A percentile compares a stretch with the other conserved stretches of the same genome.
Evolutionary conservation across 129 eudicot species (phyloP).

Genomic region (Heracleum sosnowskyi): DNA sequence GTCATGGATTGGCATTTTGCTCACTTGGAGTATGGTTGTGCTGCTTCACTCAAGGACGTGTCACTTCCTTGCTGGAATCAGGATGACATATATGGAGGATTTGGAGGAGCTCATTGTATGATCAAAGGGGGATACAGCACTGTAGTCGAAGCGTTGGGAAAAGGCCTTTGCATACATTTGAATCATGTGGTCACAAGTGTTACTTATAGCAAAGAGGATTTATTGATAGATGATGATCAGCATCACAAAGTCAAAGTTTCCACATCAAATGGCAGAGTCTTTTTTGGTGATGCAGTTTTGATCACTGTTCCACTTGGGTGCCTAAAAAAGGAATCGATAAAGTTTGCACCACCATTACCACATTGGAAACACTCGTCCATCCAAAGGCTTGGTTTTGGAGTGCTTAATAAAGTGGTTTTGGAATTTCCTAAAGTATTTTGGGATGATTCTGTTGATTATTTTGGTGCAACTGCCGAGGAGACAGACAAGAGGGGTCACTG

Average conservation of each 20-base stretch:
- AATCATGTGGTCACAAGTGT: slow-evolving; percentile 74
- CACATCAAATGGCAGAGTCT: slow-evolving; percentile 59
- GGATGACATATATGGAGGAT: slow-evolving; percentile 95
- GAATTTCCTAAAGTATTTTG: slow-evolving; percentile 94
- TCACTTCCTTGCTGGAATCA: slow-evolving; percentile 98
- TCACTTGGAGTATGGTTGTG: slow-evolving; percentile 97
- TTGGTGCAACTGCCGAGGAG: slow-evolving; percentile 91
- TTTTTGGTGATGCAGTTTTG: slow-evolving; percentile 75
- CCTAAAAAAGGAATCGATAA: slow-evolving; percentile 66
- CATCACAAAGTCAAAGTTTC: slow-evolving; percentile 58
- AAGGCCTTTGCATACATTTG: slow-evolving; percentile 59
- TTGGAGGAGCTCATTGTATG: slow-evolving; percentile 99
- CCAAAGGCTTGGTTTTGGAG: slow-evolving; percentile 86
- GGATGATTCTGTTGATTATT: slow-evolving; percentile 95
- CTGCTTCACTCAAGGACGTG: slow-evolving; percentile 82
- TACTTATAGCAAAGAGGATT: slow-evolving; percentile 26
- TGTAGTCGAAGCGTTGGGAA: slow-evolving; percentile 73
- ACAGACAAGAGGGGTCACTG: slow-evolving; percentile 77
- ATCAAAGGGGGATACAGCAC: slow-evolving; percentile 95
- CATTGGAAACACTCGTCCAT: slow-evolving; percentile 77
- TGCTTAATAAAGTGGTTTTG: slow-evolving; percentile 82
- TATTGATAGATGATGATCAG: slow-evolving; percentile 17
- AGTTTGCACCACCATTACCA: slow-evolving; percentile 81
- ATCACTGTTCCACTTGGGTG: slow-evolving; percentile 96
- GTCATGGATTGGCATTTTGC: slow-evolving; percentile 99